Conservation (phyloP, 345 rosid genomes). For the Lepidium aucheri region DNA sequence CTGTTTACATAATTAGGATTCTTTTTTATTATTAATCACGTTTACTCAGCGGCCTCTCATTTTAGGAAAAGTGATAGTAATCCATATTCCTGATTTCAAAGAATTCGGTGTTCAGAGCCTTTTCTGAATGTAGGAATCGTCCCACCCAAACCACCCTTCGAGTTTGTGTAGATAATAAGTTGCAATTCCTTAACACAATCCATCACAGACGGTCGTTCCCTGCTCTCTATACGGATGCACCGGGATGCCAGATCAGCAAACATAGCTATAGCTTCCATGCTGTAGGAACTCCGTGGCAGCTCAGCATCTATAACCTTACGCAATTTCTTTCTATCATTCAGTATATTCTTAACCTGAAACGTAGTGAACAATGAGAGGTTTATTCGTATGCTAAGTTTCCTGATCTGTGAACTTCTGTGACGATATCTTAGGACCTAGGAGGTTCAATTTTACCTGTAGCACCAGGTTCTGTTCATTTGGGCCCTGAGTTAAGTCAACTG, state of each 20-base stretch:
- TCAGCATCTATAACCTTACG: constrained; percentile 83
- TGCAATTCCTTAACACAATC: constrained; percentile 85
- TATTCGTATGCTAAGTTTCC: not conserved
- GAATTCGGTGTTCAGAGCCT: constrained; percentile 33
- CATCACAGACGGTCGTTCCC: constrained; percentile 77
- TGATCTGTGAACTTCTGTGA: not conserved
- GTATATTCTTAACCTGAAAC: constrained; percentile 70
- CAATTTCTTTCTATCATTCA: constrained; percentile 72
- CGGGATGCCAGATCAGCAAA: constrained; percentile 90
- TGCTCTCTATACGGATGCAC: constrained; percentile 78
- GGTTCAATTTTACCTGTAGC: constrained; percentile 50
- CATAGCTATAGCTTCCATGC: constrained; percentile 75
- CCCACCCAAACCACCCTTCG: constrained; percentile 58
- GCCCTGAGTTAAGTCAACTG: constrained; percentile 81
- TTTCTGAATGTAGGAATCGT: constrained; percentile 42
- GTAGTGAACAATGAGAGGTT: constrained; percentile 7
- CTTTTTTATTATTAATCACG: not conserved
- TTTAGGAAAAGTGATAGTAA: not conserved
- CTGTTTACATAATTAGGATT: constrained; percentile 2
- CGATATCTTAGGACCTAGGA: not conserved
- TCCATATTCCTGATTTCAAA: constrained; percentile 12
- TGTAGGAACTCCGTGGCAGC: constrained; percentile 57
- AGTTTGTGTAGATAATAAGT: constrained; percentile 55
- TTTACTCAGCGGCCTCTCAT: constrained; percentile 9
- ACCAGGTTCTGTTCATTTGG: constrained; percentile 88